phyloP scores from a whole-genome alignment of 1,284 basidiomycete genomes.

The Microbotryum silenes-acaulis region DNA sequence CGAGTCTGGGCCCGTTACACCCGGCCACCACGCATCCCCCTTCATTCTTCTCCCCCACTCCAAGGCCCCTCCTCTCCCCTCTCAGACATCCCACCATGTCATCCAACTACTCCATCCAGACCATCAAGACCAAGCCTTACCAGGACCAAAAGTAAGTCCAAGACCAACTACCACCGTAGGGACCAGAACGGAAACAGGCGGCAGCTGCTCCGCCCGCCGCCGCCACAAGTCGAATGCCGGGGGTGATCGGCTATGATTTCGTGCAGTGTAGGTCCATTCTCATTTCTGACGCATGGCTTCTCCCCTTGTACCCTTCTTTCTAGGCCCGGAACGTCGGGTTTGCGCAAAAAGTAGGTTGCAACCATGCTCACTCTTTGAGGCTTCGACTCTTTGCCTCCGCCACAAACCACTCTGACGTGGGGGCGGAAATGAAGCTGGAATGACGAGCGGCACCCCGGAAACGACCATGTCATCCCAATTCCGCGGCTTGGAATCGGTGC shows the following conservation, averaged over 20 bases:
- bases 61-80: too few relatives aligned
- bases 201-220: background rate
- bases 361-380: too few relatives aligned
- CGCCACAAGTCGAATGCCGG: background rate
- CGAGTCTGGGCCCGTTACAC: too few relatives aligned
- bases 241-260: background rate
- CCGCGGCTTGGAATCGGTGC: too few relatives aligned
- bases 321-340: constrained; percentile 79
- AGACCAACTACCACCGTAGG: background rate
- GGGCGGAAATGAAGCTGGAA: background rate
- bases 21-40: too few relatives aligned
- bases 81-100: too few relatives aligned
- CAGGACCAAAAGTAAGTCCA: constrained; percentile 64
- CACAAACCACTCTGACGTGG: background rate
- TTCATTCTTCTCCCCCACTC: too few relatives aligned
- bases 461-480: constrained; percentile 3
- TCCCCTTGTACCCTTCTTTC: background rate
- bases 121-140: constrained; percentile 57
- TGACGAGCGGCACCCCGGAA: constrained; percentile 11
- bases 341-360: constrained; percentile 68
- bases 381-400: background rate
- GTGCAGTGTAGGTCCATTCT: background rate
- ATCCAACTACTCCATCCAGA: constrained; percentile 17
- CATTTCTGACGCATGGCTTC: background rate
- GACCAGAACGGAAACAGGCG: background rate